Evolutionary conservation across 345 rosid genomes (phyloP), one percentile per base, ranked within the genome.

Genomic region (Corymbia maculata): DNA sequence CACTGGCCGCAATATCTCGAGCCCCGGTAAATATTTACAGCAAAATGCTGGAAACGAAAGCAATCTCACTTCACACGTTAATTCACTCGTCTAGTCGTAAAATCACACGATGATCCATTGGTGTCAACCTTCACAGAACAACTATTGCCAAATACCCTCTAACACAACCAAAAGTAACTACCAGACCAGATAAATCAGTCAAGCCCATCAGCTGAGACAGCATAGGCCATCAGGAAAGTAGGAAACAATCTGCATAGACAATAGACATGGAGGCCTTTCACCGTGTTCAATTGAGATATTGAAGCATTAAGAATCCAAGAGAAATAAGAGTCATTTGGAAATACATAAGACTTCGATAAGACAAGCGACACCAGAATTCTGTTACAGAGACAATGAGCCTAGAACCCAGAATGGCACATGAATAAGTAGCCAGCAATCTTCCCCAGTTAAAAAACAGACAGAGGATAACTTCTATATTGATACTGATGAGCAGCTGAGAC

Each of bases 371-470:
- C 68, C 86, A 85, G 86, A 79, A 64, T 87, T 87, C 86, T 36
- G 70, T 79, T 87, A 87, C 70, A 85, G 66, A 42, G 84, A 75
- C 49, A 75, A 75, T 9, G 82, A 79, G 28, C 84, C 82, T 75
- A 75, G 45, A 12, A 42, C 49, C 49, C 84, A 85, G 86, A 52
- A 49, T 86, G 28, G 59, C 86, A 85, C 44, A 28, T 85, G 53
- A 85, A 85, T 49, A 57, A 85, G 47, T 75, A 93, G 91, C 93
- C 94, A 75, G 84, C 84, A 90, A 91, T 66, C 93, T 90, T 95
- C 98, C 92, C 94, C 96, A 49, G 87, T 88, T 86, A 92, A 94
- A 94, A 94, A 95, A 94, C 95, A 93, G 91, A 94, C 85, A 52
- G 88, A 32, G 93, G 96, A 91, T 94, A 94, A 93, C 94, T 90